Evolutionary conservation across 441 rosid species (phyloP), one percentile per base, ranked within the genome.

Genomic region (Syzygium malaccense): DNA sequence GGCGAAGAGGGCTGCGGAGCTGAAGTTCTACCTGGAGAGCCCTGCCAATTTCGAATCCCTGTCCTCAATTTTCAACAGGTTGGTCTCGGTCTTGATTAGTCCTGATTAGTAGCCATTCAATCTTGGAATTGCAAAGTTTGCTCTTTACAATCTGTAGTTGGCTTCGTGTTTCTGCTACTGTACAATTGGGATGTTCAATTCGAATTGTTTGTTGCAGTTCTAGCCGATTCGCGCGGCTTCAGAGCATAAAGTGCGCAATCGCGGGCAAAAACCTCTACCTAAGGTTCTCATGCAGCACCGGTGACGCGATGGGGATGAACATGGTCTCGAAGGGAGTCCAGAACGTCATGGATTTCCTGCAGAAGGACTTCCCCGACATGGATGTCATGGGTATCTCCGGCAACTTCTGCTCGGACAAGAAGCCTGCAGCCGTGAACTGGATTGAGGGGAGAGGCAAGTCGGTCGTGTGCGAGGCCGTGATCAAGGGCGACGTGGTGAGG

Each of bases 231-330:
- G 87, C 37, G 4, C 9, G 14, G 49, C 87, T 57, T 48, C 87
- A 86, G 53, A 58, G 87, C 78, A 58, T 86, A 15, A 26, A 26
- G 14, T 28, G 87, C 5, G 5, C 87, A 4, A 86, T 86, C 9
- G 37, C 78, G 0, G 87, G 87, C 28, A 86, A 86, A 62, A 86
- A 58, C 32, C 71, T 60, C 32, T 86, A 55, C 87, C 75, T 86
- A 57, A 86, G 87, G 87, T 86, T 86, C 71, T 86, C 78, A 1
- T 86, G 87, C 78, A 86, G 87, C 87, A 86, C 87, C 1, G 87
- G 87, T 9, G 87, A 86, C n/a, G 87, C 87, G 1, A 86, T 86
- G 87, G 87, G 87, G 66, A 86, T 86, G 87, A 86, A 86, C 71
- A 86, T 86, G 87, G 71, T 86, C 64, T 57, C 87, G 19, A 86